phyloP scores from a whole-genome alignment of 2,329 filamentous ascomycete genomes.

The Penicillium sp. region DNA sequence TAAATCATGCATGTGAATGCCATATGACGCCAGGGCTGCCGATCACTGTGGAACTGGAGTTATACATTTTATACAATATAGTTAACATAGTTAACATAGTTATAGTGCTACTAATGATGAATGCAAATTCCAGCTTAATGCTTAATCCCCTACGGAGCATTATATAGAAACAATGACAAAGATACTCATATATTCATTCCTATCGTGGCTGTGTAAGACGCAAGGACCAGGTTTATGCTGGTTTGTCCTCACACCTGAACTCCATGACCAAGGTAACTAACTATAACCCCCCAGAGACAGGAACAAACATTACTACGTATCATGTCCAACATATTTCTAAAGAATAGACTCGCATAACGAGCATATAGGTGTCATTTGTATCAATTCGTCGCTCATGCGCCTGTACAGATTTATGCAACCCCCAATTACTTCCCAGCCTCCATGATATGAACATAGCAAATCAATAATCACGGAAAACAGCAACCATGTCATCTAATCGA shows the following conservation, averaged over 20 bases:
- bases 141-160: background rate
- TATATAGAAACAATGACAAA: background rate
- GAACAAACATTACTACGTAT: background rate
- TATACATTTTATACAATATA: background rate
- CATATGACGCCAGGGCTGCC: conserved; percentile 1
- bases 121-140: background rate
- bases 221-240: background rate
- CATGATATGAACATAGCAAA: background rate
- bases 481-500: conserved; percentile 80
- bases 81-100: too few species aligned
- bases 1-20: background rate
- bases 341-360: background rate
- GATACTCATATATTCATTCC: background rate
- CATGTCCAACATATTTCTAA: background rate
- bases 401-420: conserved; percentile 7
- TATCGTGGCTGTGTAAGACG: background rate
- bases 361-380: background rate
- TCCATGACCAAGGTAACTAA: too few species aligned
- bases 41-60: conserved; percentile 1
- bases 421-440: background rate
- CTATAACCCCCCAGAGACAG: background rate
- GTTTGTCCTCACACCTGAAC: background rate
- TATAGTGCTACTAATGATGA: background rate
- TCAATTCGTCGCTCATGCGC: conserved; percentile 7
- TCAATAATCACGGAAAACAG: conserved; percentile 76